phyloP scores from a whole-genome alignment of 1,284 basidiomycete species.

The Austroboletus niveus region DNA sequence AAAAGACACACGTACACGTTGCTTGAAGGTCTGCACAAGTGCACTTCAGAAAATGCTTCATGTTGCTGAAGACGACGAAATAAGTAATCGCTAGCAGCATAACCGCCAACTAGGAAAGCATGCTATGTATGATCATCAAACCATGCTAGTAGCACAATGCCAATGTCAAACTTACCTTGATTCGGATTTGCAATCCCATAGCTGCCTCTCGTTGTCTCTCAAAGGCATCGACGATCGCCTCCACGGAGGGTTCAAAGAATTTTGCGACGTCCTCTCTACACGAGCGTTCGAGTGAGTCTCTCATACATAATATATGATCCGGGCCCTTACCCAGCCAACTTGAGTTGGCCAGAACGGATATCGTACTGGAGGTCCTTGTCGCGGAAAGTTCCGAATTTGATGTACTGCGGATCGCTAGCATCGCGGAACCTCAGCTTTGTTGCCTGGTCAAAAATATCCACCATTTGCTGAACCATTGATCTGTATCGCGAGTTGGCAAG shows the following conservation, averaged over 20 bases:
- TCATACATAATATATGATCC: not conserved
- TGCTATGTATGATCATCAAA: conserved; percentile 5
- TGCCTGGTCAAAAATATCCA: conserved; percentile 44
- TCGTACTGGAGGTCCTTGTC: conserved; percentile 43
- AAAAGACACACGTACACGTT: conserved; percentile 31
- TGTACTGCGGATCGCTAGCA: conserved; percentile 39
- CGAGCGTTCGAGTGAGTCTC: not conserved
- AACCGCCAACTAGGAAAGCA: conserved; percentile 41
- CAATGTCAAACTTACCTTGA: conserved; percentile 27
- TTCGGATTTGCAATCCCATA: conserved; percentile 17
- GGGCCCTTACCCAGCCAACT: conserved; percentile 37
- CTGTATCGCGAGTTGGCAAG: conserved; percentile 32
- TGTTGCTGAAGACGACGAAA: conserved; percentile 36
- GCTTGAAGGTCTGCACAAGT: conserved; percentile 37
- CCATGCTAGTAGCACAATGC: not conserved
- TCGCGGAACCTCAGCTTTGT: conserved; percentile 47
- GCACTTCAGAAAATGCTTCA: conserved; percentile 29
- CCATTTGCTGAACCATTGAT: conserved; percentile 39
- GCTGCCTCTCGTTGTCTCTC: conserved; percentile 30
- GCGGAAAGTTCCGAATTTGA: conserved; percentile 44
- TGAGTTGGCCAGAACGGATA: conserved; percentile 47
- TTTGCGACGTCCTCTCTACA: conserved; percentile 37
- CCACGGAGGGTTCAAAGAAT: conserved; percentile 47
- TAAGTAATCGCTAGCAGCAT: conserved; percentile 49
- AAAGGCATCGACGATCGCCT: conserved; percentile 40